Evolutionary conservation across 2,329 filamentous ascomycete species (phyloP), one percentile per base, ranked within the genome.

Genomic region (Venturia effusa): DNA sequence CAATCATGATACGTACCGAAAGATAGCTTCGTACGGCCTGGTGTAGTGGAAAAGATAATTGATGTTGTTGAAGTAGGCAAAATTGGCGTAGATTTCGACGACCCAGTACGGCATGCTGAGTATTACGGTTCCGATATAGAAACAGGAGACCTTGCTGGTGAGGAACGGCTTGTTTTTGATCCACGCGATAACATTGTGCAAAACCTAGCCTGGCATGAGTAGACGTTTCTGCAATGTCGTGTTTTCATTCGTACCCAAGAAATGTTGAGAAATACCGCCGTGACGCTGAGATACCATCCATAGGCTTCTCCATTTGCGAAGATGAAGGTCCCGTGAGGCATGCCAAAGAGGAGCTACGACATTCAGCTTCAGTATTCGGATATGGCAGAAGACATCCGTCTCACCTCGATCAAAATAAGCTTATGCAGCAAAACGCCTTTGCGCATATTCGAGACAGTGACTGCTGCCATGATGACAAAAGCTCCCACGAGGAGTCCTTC

Each of bases 181-280:
- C 85, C 85, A 88, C 0, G 85, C 80, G 65, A 88, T 84, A 66
- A 88, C 78, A 67, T 88, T 88, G 71, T 88, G 85, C 10, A 88
- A 39, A 39, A 39, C 37, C 37, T 39, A 39, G 37, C 10, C 37
- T 10, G 10, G 37, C 15, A 39, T 39, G 15, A 39, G 37, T 39
- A 39, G n/a, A n/a, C 37, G 10, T 15, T 39, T 2, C 8, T 39
- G 15, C 15, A 11, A 15, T 39, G 10, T 39, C 37, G 10, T 10
- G 15, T 39, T 15, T 39, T 39, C 10, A 39, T 39, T 39, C 15
- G 73, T 15, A 77, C 80, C 83, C 84, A 87, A 3, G 83, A 86
- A n/a, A 80, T 74, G 67, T 86, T 85, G 30, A 88, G 78, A 22
- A 83, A 79, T 8, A 87, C 81, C 8, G 83, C 84, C 2, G 82